Percentiles rank a stretch among this genome's conserved stretches.
These are phyloP conservation scores for Fistulinella prunicolor DNA, from an alignment of 768 basidiomycete species.

Conservation along the genomic window DNA sequence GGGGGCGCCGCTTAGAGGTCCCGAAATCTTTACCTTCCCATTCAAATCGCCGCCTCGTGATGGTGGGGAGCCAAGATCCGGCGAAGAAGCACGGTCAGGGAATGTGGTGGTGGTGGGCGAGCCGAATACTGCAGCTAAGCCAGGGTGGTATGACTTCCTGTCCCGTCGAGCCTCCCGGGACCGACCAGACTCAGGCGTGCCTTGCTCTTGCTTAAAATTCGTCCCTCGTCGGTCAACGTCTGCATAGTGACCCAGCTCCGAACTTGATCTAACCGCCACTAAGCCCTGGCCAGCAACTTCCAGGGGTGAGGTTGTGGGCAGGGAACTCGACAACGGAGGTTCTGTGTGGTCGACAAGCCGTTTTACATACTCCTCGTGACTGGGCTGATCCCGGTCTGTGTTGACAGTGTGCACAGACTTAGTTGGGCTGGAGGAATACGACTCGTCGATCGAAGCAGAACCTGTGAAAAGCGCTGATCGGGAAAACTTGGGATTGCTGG, in stretches of 20 bases:
- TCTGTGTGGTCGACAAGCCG: slow-evolving; percentile 49
- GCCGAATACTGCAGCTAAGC: slow-evolving; percentile 46
- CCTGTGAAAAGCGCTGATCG: slow-evolving; percentile 38
- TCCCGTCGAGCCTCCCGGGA: slow-evolving; percentile 47
- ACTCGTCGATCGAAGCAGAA: slow-evolving; percentile 22
- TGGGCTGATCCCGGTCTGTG: slow-evolving; percentile 25
- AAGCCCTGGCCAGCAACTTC: slow-evolving; percentile 31
- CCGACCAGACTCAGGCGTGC: slow-evolving; percentile 56
- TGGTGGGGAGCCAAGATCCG: slow-evolving; percentile 52
- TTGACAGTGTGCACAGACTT: slow-evolving; percentile 49
- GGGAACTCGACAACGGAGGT: slow-evolving; percentile 60
- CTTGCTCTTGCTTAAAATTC: slow-evolving; percentile 37
- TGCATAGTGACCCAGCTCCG: slow-evolving; percentile 78
- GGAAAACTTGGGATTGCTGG: slow-evolving; percentile 57
- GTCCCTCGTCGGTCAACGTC: slow-evolving; percentile 48
- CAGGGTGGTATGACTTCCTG: slow-evolving; percentile 65
- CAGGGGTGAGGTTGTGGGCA: slow-evolving; percentile 49
- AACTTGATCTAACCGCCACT: slow-evolving; percentile 57
- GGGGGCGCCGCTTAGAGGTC: slow-evolving; percentile 78
- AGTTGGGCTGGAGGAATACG: slow-evolving; percentile 50
- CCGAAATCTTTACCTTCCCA: slow-evolving; percentile 83
- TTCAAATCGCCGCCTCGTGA: slow-evolving; percentile 50
- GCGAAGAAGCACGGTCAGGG: slow-evolving; percentile 37
- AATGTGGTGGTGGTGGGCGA: slow-evolving; percentile 41
- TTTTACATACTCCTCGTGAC: slow-evolving; percentile 31